phyloP scores from a whole-genome alignment of 306 rosid genomes.

The Hippophae rhamnoides region DNA sequence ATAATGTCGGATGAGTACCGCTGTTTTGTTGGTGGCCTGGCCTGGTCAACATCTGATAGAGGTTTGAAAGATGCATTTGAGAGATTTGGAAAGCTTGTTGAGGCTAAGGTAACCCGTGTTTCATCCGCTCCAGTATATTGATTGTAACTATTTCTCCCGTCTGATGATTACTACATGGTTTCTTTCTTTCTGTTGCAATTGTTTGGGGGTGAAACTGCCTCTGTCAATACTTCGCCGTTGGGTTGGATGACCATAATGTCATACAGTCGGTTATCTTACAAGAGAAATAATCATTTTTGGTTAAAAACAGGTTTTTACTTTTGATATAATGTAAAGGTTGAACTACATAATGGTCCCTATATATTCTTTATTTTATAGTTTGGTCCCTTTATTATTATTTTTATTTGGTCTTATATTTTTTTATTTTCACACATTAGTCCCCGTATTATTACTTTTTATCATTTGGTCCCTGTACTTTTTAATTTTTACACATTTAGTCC shows the following conservation, averaged over 20 bases:
- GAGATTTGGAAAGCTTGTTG: conserved; percentile 84
- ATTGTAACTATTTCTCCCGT: not conserved
- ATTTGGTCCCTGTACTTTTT: no score
- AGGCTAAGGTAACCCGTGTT: conserved; percentile 64
- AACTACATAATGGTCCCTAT: not conserved
- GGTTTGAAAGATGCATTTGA: conserved; percentile 76
- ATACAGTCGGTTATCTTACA: not conserved
- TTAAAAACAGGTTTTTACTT: conserved; percentile 5
- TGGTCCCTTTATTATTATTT: no score
- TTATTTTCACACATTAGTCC: no score
- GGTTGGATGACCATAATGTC: conserved; percentile 10
- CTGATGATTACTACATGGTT: not conserved
- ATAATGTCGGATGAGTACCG: conserved; percentile 78
- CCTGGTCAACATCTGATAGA: conserved; percentile 92
- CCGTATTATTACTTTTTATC: no score
- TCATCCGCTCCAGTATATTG: not conserved
- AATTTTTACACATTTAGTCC: no score
- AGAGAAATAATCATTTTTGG: not conserved
- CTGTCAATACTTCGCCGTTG: conserved; percentile 2
- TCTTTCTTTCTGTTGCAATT: conserved; percentile 3
- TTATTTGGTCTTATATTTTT: no score
- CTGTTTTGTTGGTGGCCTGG: conserved; percentile 95
- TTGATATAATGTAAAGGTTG: not conserved
- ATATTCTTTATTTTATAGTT: not conserved
- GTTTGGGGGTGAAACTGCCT: conserved; percentile 9